Base-by-base conservation (phyloP, 2,329 filamentous ascomycete species). In the Fusarium drepaniforme region DNA sequence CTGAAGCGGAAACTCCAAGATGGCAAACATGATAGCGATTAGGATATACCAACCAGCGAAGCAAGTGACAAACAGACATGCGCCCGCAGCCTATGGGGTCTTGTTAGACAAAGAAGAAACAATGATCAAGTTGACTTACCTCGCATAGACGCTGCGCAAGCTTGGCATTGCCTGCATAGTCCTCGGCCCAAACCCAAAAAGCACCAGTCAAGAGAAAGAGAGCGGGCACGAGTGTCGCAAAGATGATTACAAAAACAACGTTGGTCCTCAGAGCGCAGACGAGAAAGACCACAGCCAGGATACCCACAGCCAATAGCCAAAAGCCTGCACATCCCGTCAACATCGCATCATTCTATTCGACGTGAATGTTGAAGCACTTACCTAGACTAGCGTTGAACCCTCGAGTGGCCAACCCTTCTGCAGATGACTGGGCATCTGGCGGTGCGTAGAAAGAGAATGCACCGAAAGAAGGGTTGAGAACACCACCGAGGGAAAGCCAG, bases 201-300 rank as follows among this genome's bases (percentile, higher is more conserved):
- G 87, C 87, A 2, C 86, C 91, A 0, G 92, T 87, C 38, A 94
- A 85, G 30, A 91, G 83, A 11, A 82, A 80, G 78, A 95, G 93
- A 3, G 87, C 84, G 11, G 90, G 78, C 16, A 89, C 81, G 15
- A 95, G 87, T 1, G 85, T 86, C 68, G 91, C 78, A 85, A 95
- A 95, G 82, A 95, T 93, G 65, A 91, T 75, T 74, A 93, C 88
- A 82, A 94, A 94, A 80, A 90, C 87, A 13, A 94, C 66, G 80
- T 95, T 95, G 35, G 92, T 95, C 58, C 93, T 90, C 18, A 94
- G 84, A 1, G 93, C 88, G 83, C 91, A 93, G 79, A 95, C 85
- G 58, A 94, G 83, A 84, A 90, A 94, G 75, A 94, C 80, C 69
- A 93, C 81, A 81, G 89, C 90, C 25, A 94, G 83, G 16, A 94